These are phyloP conservation scores for Carex sylvatica DNA, from an alignment of 202 grass and related monocot species.

Conservation along the genomic window DNA sequence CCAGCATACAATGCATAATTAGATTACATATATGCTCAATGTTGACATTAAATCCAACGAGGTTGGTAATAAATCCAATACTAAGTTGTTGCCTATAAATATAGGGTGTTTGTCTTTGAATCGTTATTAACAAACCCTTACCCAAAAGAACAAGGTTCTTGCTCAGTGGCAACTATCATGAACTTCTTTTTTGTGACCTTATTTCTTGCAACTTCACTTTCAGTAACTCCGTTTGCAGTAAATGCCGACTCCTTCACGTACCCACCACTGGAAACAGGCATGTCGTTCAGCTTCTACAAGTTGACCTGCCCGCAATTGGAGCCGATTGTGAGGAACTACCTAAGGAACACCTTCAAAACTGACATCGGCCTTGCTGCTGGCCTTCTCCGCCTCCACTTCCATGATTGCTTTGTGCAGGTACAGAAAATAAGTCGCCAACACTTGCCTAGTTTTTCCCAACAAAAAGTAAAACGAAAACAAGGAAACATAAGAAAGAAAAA, in stretches of 20 bases:
- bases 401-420: constrained; percentile 83
- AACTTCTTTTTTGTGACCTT: neutral
- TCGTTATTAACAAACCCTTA: too few relatives aligned
- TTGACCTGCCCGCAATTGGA: constrained; percentile 46
- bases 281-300: constrained; percentile 55
- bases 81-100: too few relatives aligned
- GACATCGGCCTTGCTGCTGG: constrained; percentile 49
- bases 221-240: neutral
- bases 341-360: constrained; percentile 37
- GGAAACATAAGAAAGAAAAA: too few relatives aligned
- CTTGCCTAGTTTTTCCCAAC: neutral
- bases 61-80: too few relatives aligned
- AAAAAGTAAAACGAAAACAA: neutral
- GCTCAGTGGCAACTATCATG: neutral
- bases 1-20: too few relatives aligned
- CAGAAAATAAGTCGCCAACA: neutral
- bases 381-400: constrained; percentile 75
- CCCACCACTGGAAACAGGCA: neutral
- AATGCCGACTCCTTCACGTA: neutral
- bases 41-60: too few relatives aligned
- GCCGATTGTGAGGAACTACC: constrained; percentile 51
- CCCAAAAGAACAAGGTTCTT: neutral
- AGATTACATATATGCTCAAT: too few relatives aligned
- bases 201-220: constrained; percentile 5
- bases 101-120: too few relatives aligned